Base-by-base conservation (phyloP, 345 rosid genomes). In the Salix arbutifolia region DNA sequence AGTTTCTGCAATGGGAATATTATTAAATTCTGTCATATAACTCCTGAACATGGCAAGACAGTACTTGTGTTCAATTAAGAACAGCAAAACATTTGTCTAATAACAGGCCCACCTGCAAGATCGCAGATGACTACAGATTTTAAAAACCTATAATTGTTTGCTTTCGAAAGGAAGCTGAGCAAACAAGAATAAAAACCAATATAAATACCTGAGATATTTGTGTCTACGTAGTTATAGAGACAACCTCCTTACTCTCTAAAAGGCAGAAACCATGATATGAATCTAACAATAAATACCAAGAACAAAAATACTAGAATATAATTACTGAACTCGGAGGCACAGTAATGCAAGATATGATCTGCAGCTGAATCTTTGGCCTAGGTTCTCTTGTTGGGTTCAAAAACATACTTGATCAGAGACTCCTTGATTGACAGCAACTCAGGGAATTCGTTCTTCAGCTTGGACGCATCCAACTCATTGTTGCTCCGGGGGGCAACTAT, bases 401-500 rank as follows among this genome's bases (percentile, higher is more conserved):
- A 93, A 19, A 91, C 97, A 46, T 85, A 79, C 75, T 90, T 85
- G 17, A 90, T 83, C 77, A 92, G 80, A 26, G 97, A 88, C n/a
- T 89, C 94, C 76, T 89, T 89, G 73, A 90, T 90, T 10, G 91
- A 60, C 65, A 88, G 83, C 53, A 90, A 33, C 77, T 92, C 89
- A 30, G 94, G 97, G 80, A 92, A 92, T 81, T 92, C 93, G 61
- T 88, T 69, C 85, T 89, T 87, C 75, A 90, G 81, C 88, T 90
- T 90, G 25, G 93, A 83, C 30, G 90, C 90, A 52, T 92, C 93
- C 89, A 92, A 69, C 78, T 92, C 97, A 62, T 90, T 92, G 88
- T 92, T 92, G 84, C 97, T 89, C 79, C 93, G 75, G 1, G 92
- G 88, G 31, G 97, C 94, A 35, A 89, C 91, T 23, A 92, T 90